phyloP scores from a whole-genome alignment of 352 stramenopile genomes.

The Pythium aristosporum region DNA sequence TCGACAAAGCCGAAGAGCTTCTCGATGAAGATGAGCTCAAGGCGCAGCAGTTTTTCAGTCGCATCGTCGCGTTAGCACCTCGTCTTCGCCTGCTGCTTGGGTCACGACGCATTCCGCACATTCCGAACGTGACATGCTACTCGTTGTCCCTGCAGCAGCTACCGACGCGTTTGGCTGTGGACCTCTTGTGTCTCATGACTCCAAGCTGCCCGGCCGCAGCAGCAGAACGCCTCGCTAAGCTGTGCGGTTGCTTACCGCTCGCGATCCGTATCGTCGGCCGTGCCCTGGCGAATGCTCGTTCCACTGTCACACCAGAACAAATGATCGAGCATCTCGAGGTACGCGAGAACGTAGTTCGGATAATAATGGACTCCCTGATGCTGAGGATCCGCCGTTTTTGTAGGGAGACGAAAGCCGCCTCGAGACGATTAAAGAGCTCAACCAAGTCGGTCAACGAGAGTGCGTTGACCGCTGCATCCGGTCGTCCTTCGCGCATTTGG shows the following conservation, averaged over 20 bases:
- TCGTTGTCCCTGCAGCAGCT: constrained; percentile 78
- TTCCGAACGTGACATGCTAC: constrained; percentile 75
- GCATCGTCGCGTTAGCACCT: constrained; percentile 69
- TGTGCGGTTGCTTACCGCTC: constrained; percentile 75
- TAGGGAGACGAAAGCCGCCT: constrained; percentile 74
- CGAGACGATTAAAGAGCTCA: constrained; percentile 70
- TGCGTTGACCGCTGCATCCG: constrained; percentile 79
- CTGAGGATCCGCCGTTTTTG: constrained; percentile 12
- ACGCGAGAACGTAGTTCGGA: background rate
- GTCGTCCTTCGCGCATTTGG: constrained; percentile 78
- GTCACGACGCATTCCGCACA: constrained; percentile 71
- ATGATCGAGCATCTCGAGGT: constrained; percentile 73
- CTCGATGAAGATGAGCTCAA: constrained; percentile 78
- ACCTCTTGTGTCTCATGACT: constrained; percentile 65
- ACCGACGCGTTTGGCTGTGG: constrained; percentile 32
- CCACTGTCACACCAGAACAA: constrained; percentile 68
- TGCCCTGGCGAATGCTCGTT: constrained; percentile 73
- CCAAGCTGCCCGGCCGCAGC: constrained; percentile 59
- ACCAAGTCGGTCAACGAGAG: constrained; percentile 77
- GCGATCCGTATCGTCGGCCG: constrained; percentile 77
- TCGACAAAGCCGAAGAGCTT: constrained; percentile 82
- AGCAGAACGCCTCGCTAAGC: constrained; percentile 59
- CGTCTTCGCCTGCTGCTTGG: constrained; percentile 68
- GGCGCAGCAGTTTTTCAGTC: constrained; percentile 63
- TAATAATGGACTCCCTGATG: background rate